Evolutionary conservation across 768 basidiomycete species (phyloP).

Genomic region (Sistotremastrum niveocremeum): DNA sequence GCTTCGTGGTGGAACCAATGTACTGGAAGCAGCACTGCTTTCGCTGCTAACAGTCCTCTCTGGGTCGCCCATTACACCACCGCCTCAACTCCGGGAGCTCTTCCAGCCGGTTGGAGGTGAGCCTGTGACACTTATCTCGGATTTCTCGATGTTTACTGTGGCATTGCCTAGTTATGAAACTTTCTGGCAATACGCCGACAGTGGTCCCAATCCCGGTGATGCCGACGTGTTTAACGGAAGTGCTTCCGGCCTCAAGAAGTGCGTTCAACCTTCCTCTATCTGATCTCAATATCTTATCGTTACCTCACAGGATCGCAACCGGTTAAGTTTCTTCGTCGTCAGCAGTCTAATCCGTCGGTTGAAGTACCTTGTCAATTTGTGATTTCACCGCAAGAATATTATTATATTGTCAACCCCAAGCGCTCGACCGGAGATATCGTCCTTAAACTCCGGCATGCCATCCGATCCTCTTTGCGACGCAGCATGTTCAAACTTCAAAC

Average conservation of each 20-base stretch:
- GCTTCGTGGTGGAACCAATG: constrained; percentile 59
- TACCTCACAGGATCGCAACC: too few relatives aligned
- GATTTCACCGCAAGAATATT: too few relatives aligned
- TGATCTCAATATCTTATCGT: too few relatives aligned
- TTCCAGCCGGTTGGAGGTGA: constrained; percentile 46
- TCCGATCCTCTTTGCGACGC: too few relatives aligned
- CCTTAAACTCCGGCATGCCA: too few relatives aligned
- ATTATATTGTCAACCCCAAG: too few relatives aligned
- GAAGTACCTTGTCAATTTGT: too few relatives aligned
- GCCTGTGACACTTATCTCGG: constrained; percentile 2
- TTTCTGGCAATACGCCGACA: constrained; percentile 50
- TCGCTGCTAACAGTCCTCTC: constrained; percentile 38
- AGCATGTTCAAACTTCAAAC: too few relatives aligned
- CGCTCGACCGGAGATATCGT: too few relatives aligned
- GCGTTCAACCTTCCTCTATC: not conserved
- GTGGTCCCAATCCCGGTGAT: constrained; percentile 43
- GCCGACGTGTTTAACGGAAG: constrained; percentile 45
- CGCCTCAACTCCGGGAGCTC: constrained; percentile 32
- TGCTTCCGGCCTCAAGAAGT: constrained; percentile 27
- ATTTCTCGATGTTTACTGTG: not conserved
- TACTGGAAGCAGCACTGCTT: constrained; percentile 43
- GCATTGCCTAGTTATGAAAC: constrained; percentile 27
- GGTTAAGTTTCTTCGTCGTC: too few relatives aligned
- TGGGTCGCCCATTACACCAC: constrained; percentile 40
- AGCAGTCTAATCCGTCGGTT: too few relatives aligned